Conservation (phyloP, 192 early-diverging fungal genomes). For the Coemansia sp. region DNA sequence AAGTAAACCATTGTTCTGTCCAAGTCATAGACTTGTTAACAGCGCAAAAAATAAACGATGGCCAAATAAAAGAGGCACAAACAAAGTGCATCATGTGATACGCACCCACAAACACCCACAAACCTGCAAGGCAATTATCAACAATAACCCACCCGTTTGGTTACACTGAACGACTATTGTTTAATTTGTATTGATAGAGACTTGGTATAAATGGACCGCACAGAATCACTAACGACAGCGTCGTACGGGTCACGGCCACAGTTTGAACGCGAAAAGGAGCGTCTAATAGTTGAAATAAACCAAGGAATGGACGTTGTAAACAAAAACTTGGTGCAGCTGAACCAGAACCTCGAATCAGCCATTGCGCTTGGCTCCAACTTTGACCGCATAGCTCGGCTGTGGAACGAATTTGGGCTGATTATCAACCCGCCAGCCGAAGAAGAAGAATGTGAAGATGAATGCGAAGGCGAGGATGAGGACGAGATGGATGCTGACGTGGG, state of each 20-base stretch:
- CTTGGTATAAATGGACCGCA: constrained; percentile 26
- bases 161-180: background rate
- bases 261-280: constrained; percentile 51
- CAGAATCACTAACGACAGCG: constrained; percentile 15
- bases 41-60: too few relatives aligned
- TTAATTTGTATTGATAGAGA: background rate
- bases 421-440: constrained; percentile 36
- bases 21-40: too few relatives aligned
- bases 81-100: too few relatives aligned
- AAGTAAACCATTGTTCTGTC: too few relatives aligned
- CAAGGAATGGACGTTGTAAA: constrained; percentile 45
- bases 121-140: background rate
- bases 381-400: constrained; percentile 34
- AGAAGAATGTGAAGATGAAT: constrained; percentile 5
- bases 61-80: too few relatives aligned
- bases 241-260: constrained; percentile 24
- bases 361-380: constrained; percentile 42
- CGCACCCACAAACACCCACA: too few relatives aligned
- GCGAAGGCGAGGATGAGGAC: background rate
- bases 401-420: constrained; percentile 47
- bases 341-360: constrained; percentile 49
- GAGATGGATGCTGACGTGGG: constrained; percentile 1
- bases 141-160: background rate
- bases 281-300: constrained; percentile 47
- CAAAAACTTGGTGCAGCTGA: constrained; percentile 42